These are phyloP conservation scores for Spathaspora sp. DNA, from an alignment of 1,139 yeast species.

Conservation along the genomic window DNA sequence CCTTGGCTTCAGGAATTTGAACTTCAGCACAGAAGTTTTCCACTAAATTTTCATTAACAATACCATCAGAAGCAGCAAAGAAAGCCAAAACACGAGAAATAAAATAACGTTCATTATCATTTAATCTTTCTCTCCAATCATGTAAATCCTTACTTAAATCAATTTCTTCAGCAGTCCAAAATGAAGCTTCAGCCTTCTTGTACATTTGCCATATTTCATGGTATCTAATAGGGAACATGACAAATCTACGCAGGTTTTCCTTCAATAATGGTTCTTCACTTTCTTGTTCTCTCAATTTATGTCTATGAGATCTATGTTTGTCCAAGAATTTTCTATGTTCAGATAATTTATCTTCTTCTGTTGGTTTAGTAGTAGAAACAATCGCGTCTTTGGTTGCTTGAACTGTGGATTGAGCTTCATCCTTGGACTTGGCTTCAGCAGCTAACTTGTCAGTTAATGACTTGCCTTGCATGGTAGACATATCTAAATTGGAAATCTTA, in stretches of 20 bases:
- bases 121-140: conserved; percentile 87
- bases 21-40: conserved; percentile 97
- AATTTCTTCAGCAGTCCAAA: conserved; percentile 99
- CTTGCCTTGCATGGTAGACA: conserved; percentile 32
- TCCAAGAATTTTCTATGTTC: conserved; percentile 56
- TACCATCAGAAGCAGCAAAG: conserved; percentile 97
- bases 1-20: conserved; percentile 96
- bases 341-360: conserved; percentile 18
- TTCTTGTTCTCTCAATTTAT: conserved; percentile 69
- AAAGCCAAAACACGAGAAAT: conserved; percentile 93
- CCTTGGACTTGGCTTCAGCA: conserved; percentile 45
- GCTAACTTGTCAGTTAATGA: conserved; percentile 48
- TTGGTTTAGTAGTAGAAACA: conserved; percentile 9
- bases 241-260: conserved; percentile 90
- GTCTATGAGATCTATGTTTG: conserved; percentile 68
- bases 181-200: conserved; percentile 98
- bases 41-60: conserved; percentile 94
- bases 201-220: conserved; percentile 99
- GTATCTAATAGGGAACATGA: conserved; percentile 94
- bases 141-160: conserved; percentile 87
- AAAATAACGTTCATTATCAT: conserved; percentile 87
- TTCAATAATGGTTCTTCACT: conserved; percentile 83
- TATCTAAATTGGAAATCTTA: conserved; percentile 43
- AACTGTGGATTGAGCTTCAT: conserved; percentile 28
- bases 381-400: conserved; percentile 21